These are phyloP conservation scores for Akanthomyces uredinophilus DNA, from an alignment of 2,329 filamentous ascomycete genomes.

Conservation along the genomic window DNA sequence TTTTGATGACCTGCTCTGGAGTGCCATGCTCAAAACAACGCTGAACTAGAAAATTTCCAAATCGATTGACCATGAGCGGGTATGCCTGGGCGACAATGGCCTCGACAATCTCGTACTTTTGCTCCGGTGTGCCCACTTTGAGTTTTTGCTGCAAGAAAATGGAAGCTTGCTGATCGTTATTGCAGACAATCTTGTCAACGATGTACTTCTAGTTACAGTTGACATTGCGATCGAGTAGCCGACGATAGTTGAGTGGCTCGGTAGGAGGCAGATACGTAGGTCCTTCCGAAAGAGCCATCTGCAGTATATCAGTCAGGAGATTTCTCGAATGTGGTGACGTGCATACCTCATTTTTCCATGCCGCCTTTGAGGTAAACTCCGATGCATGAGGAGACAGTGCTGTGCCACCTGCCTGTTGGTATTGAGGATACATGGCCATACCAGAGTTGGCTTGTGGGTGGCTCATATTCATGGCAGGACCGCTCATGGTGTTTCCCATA, in stretches of 20 bases:
- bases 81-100: constrained; percentile 94
- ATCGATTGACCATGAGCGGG: constrained; percentile 94
- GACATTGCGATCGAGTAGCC: constrained; percentile 88
- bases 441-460: constrained; percentile 34
- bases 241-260: constrained; percentile 94
- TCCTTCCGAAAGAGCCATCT: constrained; percentile 49
- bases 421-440: constrained; percentile 42
- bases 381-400: constrained; percentile 67
- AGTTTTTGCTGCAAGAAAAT: constrained; percentile 99
- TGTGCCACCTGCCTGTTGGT: constrained; percentile 56
- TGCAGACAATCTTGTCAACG: constrained; percentile 98
- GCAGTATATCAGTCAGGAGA: constrained; percentile 18
- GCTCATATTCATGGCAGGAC: constrained; percentile 27
- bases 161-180: constrained; percentile 97
- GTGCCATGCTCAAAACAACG: constrained; percentile 98
- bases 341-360: constrained; percentile 53
- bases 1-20: constrained; percentile 87
- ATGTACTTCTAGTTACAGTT: constrained; percentile 99
- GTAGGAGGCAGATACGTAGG: constrained; percentile 80
- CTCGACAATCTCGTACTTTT: constrained; percentile 96
- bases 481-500: constrained; percentile 31
- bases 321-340: neutral
- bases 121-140: constrained; percentile 89
- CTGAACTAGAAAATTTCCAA: constrained; percentile 97
- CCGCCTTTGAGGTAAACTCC: constrained; percentile 59